Base-by-base conservation (phyloP, 2,329 filamentous ascomycete species). In the Pseudogymnoascus sp. region DNA sequence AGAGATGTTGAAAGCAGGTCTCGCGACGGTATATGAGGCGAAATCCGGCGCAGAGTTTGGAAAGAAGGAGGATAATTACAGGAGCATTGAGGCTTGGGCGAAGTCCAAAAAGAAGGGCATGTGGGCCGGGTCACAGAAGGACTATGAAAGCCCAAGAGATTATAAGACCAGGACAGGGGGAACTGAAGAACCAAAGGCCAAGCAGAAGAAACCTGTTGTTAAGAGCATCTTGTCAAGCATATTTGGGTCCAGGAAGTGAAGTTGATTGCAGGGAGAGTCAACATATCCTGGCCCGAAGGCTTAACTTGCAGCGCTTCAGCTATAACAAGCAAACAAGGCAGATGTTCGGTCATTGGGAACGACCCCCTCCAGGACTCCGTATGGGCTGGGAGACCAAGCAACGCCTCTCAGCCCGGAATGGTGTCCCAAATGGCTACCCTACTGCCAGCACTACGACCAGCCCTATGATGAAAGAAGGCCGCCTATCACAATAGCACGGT, bases 1-100 rank as follows among this genome's bases (percentile, higher is more conserved):
- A 65, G 89, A 96, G 74, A 96, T 99, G 93, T 77, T 99, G 65
- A 90, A 86, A 76, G 81, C 79, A 21, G 95, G 95, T 0, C 77
- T 96, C 66, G 95, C 93, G 41, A 96, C 91, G 2, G 88, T 95
- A 2, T 99, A 97, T 73, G 95, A 97, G 77, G 93, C 91, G 28
- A 97, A 96, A 76, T 83, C 81, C 4, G 95, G 93, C 2, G 88
- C 85, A 18, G 95, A 97, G 73, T 99, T 95, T 79, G 95, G 95
- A 23, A 85, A 87, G 0, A 79, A 83, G 62, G 84, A 87, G 69
- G 77, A 79, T 58, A 74, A 81, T 64, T 93, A 93, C 72, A 81
- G 84, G 66, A 81, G 78, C 64, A 86, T 86, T 5, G 87, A 93
- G 76, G 81, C 79, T 55, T 79, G 79, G 73, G 90, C 90, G 3